A percentile compares a stretch with the other conserved stretches of the same genome.
Conservation (phyloP, 768 basidiomycete genomes). For the Russula vinacea region DNA sequence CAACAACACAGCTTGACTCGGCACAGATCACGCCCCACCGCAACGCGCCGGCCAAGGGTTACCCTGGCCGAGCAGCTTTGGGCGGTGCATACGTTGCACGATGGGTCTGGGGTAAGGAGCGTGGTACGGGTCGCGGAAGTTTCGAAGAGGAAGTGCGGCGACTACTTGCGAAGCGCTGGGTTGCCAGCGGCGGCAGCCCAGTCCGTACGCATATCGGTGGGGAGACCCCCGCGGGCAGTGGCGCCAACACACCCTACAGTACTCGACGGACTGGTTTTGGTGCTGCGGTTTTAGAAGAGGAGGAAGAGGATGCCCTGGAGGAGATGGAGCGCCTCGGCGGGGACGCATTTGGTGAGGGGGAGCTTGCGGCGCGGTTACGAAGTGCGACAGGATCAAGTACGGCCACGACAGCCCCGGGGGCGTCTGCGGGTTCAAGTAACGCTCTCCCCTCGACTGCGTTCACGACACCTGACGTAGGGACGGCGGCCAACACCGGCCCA, state of each 20-base stretch:
- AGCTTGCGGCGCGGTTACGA: conserved; percentile 47
- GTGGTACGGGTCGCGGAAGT: conserved; percentile 48
- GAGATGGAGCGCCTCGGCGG: conserved; percentile 48
- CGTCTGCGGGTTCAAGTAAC: conserved; percentile 34
- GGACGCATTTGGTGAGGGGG: conserved; percentile 43
- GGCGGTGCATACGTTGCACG: conserved; percentile 78
- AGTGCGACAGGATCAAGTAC: conserved; percentile 52
- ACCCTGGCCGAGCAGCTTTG: conserved; percentile 64
- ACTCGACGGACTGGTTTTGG: conserved; percentile 52
- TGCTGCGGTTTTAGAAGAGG: conserved; percentile 57
- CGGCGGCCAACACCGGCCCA: conserved; percentile 32
- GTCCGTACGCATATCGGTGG: conserved; percentile 57
- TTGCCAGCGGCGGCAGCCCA: conserved; percentile 55
- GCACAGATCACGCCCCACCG: conserved; percentile 70
- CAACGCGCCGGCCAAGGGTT: conserved; percentile 68
- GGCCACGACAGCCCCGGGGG: conserved; percentile 39
- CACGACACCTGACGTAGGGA: conserved; percentile 61
- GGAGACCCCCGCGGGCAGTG: conserved; percentile 48
- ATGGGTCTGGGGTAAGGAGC: conserved; percentile 81
- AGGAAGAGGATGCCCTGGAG: conserved; percentile 72
- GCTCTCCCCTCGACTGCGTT: conserved; percentile 46
- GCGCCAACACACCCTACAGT: conserved; percentile 65
- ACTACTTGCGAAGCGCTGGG: conserved; percentile 72
- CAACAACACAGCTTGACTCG: conserved; percentile 70
- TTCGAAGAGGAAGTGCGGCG: conserved; percentile 80